Conservation (phyloP, 352 stramenopile species). For the Globisporangium nunn region DNA sequence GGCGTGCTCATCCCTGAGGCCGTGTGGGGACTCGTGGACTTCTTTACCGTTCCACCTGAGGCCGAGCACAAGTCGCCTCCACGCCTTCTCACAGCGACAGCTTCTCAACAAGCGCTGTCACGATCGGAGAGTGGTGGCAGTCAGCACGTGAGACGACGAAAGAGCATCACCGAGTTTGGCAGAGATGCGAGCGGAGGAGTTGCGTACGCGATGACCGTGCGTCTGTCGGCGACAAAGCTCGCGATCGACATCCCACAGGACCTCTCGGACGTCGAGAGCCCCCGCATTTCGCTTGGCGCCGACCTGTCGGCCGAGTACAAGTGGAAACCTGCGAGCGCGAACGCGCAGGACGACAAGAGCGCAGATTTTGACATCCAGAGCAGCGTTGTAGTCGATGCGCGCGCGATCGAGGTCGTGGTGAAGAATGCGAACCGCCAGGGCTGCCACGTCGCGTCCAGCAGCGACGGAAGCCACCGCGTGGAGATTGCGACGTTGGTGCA, state of each 20-base stretch:
- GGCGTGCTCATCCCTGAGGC: constrained; percentile 48
- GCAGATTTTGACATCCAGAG: constrained; percentile 67
- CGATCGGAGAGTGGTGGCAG: not conserved
- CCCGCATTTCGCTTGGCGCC: constrained; percentile 41
- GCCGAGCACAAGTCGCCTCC: not conserved
- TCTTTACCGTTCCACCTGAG: constrained; percentile 41
- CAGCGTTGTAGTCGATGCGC: constrained; percentile 51
- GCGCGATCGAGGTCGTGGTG: constrained; percentile 53
- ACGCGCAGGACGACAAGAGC: not conserved
- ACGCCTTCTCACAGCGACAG: not conserved
- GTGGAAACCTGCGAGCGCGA: constrained; percentile 31
- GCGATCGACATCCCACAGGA: constrained; percentile 51
- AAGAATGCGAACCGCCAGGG: constrained; percentile 61
- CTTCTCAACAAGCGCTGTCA: not conserved
- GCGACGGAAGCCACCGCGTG: constrained; percentile 1
- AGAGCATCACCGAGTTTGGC: constrained; percentile 52
- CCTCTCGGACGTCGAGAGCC: constrained; percentile 25
- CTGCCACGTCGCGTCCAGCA: constrained; percentile 35
- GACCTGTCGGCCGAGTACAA: constrained; percentile 52
- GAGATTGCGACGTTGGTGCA: constrained; percentile 49
- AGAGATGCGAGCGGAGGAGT: constrained; percentile 28
- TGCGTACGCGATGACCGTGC: constrained; percentile 43
- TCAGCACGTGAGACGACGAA: constrained; percentile 15
- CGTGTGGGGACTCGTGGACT: constrained; percentile 35
- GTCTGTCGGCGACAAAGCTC: constrained; percentile 36